phyloP scores from a whole-genome alignment of 768 basidiomycete genomes.

The Boletus pseudo-olivaceus region DNA sequence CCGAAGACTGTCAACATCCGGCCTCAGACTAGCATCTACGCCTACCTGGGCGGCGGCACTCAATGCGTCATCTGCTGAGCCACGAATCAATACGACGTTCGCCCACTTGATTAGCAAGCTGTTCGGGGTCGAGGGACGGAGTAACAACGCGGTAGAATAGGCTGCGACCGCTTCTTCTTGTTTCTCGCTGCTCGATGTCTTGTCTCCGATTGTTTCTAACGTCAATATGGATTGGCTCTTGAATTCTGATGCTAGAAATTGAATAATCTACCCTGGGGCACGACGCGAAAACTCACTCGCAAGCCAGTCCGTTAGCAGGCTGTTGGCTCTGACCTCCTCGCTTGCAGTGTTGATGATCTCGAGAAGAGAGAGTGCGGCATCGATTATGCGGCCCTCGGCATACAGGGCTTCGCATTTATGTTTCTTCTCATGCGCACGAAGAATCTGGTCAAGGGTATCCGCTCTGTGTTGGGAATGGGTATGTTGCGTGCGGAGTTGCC shows the following conservation, averaged over 20 bases:
- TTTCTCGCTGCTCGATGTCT: neutral
- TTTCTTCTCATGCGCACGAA: neutral
- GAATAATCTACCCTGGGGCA: neutral
- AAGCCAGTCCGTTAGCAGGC: neutral
- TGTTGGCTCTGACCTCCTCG: neutral
- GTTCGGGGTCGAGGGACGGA: neutral
- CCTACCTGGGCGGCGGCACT: neutral
- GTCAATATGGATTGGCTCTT: neutral
- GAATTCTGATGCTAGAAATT: neutral
- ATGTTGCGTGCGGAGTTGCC: neutral
- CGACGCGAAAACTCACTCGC: neutral
- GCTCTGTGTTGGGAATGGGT: no score
- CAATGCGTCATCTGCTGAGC: neutral
- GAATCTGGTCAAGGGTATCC: neutral
- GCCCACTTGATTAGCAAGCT: neutral
- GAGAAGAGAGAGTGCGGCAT: conserved; percentile 3
- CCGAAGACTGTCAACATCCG: neutral
- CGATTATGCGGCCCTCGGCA: neutral
- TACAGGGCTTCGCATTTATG: conserved; percentile 1
- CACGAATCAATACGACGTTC: neutral
- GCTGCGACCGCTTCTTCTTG: neutral
- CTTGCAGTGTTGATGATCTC: neutral
- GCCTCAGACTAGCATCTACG: no score
- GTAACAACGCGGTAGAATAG: conserved; percentile 1
- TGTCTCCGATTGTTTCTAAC: neutral